Evolutionary conservation across 768 basidiomycete genomes (phyloP).

Genomic region (Neoboletus brunneissimus): DNA sequence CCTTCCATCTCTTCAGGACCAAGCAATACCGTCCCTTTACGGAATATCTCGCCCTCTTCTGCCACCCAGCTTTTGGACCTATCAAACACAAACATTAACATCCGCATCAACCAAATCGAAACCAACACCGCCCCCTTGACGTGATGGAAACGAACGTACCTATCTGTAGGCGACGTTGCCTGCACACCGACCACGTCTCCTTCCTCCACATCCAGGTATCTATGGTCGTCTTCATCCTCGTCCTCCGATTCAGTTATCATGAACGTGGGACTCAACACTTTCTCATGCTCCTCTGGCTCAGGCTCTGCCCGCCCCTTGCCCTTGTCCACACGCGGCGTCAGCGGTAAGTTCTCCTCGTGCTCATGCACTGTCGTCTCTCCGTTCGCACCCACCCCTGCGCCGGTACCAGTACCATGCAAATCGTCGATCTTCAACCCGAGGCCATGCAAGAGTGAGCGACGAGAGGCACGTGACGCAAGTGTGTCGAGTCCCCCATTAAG

Average conservation of each 20-base stretch:
- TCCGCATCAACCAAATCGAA: background rate
- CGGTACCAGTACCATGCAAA: conserved; percentile 29
- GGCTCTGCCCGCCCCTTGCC: conserved; percentile 74
- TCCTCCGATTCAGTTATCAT: conserved; percentile 51
- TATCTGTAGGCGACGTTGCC: conserved; percentile 39
- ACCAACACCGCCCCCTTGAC: background rate
- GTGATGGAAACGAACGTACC: conserved; percentile 38
- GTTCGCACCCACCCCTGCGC: conserved; percentile 17
- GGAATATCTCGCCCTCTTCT: conserved; percentile 96
- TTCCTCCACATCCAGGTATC: conserved; percentile 35
- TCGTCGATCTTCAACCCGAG: conserved; percentile 42
- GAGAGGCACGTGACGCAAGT: conserved; percentile 38
- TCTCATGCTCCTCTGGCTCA: conserved; percentile 64
- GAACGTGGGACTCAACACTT: conserved; percentile 69
- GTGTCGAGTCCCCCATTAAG: conserved; percentile 56
- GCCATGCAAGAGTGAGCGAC: conserved; percentile 43
- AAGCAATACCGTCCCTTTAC: conserved; percentile 80
- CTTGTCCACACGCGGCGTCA: conserved; percentile 71
- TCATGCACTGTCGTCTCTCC: conserved; percentile 4
- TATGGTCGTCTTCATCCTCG: conserved; percentile 43
- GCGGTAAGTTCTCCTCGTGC: conserved; percentile 36
- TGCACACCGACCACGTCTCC: conserved; percentile 27
- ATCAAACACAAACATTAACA: background rate
- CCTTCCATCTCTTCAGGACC: conserved; percentile 87
- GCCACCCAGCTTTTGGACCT: conserved; percentile 82